These are phyloP conservation scores for Massarina eburnea DNA, from an alignment of 2,329 filamentous ascomycete species.

Conservation along the genomic window DNA sequence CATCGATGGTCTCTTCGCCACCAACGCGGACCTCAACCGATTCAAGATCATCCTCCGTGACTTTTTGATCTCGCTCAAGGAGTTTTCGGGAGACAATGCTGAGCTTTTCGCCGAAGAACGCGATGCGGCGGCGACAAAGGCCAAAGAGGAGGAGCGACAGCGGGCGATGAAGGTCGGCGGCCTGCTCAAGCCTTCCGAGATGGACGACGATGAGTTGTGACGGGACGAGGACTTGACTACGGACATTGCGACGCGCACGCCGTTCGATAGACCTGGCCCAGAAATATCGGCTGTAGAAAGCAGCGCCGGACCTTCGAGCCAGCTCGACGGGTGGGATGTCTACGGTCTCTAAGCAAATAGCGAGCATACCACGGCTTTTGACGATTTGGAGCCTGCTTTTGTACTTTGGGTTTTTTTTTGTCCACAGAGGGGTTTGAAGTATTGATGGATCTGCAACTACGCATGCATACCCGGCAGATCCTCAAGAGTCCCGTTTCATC, in stretches of 20 bases:
- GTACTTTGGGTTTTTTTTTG: constrained; percentile 22
- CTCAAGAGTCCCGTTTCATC: constrained; percentile 14
- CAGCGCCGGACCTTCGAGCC: constrained; percentile 18
- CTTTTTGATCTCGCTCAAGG: constrained; percentile 95
- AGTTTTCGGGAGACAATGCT: constrained; percentile 93
- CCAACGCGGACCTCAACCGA: constrained; percentile 86
- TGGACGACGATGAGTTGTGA: constrained; percentile 84
- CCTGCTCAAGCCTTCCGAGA: constrained; percentile 93
- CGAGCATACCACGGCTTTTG: neutral
- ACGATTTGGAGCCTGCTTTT: neutral
- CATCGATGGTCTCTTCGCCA: constrained; percentile 83
- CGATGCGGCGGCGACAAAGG: constrained; percentile 84
- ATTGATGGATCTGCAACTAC: constrained; percentile 4
- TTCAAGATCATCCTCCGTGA: constrained; percentile 96
- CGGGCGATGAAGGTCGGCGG: constrained; percentile 93
- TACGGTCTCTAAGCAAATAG: neutral
- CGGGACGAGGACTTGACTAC: constrained; percentile 54
- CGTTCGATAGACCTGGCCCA: constrained; percentile 28
- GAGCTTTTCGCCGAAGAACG: constrained; percentile 94
- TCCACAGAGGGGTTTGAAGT: constrained; percentile 8
- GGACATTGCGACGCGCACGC: constrained; percentile 40
- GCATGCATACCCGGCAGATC: constrained; percentile 11
- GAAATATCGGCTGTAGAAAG: constrained; percentile 10
- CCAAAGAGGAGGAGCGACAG: constrained; percentile 85
- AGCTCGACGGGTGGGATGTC: constrained; percentile 63